A percentile compares a stretch with the other conserved stretches of the same genome.
Conservation (phyloP, 495 filamentous ascomycete genomes). For the Hypoxylon trugodes region DNA sequence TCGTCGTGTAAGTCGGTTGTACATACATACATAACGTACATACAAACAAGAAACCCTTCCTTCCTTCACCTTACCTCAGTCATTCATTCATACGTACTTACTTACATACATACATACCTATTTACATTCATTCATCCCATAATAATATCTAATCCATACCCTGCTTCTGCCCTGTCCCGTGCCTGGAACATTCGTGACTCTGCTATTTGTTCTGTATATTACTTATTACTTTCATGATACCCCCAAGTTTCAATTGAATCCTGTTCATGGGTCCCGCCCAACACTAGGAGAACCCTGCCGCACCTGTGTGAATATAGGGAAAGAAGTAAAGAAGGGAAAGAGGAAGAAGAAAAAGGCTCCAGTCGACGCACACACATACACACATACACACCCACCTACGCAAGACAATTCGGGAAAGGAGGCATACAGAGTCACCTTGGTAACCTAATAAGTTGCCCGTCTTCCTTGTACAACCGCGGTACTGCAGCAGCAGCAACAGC, state of each 20-base stretch:
- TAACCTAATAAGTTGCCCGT: slow-evolving; percentile 27
- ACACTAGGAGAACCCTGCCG: slow-evolving; percentile 33
- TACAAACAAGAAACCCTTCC: slow-evolving; percentile 19
- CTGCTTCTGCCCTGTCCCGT: slow-evolving; percentile 12
- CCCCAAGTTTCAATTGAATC: slow-evolving; percentile 41
- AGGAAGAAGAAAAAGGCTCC: neutral
- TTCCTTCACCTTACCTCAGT: slow-evolving; percentile 32
- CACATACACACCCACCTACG: too few species aligned
- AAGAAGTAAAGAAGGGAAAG: slow-evolving; percentile 14
- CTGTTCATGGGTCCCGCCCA: slow-evolving; percentile 28
- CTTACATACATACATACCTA: neutral
- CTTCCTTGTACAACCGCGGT: slow-evolving; percentile 27
- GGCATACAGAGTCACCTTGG: slow-evolving; percentile 9
- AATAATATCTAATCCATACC: slow-evolving; percentile 38
- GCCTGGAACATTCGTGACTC: slow-evolving; percentile 41
- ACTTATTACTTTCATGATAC: slow-evolving; percentile 37
- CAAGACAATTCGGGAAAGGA: slow-evolving; percentile 18
- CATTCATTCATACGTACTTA: slow-evolving; percentile 21
- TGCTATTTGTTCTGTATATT: slow-evolving; percentile 40
- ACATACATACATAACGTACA: slow-evolving; percentile 17
- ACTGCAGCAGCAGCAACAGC: slow-evolving; percentile 14
- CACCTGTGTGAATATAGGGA: slow-evolving; percentile 33
- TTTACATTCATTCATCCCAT: slow-evolving; percentile 18
- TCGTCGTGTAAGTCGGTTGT: slow-evolving; percentile 36
- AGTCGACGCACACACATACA: slow-evolving; percentile 26